Evolutionary conservation across 306 rosid species (phyloP).

Genomic region (Sesbania bispinosa): DNA sequence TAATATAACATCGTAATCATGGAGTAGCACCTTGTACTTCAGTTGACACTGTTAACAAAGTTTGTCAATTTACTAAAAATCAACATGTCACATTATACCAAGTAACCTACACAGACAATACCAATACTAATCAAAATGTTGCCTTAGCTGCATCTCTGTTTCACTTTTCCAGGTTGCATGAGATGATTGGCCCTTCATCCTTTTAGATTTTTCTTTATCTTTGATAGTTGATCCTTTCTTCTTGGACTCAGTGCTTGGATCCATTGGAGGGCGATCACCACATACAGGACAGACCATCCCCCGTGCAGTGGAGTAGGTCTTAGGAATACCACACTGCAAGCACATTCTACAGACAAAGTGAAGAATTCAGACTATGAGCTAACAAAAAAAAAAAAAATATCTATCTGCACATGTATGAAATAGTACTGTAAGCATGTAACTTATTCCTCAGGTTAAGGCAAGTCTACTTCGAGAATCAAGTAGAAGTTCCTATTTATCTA

Average conservation of each 20-base stretch:
- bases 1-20: background rate
- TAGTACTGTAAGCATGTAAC: background rate
- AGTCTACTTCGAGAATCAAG: background rate
- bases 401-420: background rate
- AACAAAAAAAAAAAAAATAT: background rate
- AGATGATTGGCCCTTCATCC: conserved; percentile 94
- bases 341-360: conserved; percentile 66
- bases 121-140: conserved; percentile 70
- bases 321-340: conserved; percentile 92
- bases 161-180: conserved; percentile 97
- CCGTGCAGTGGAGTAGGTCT: conserved; percentile 68
- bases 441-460: background rate
- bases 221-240: conserved; percentile 85
- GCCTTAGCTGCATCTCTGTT: conserved; percentile 93
- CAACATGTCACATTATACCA: conserved; percentile 7
- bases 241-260: conserved; percentile 50
- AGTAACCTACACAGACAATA: background rate
- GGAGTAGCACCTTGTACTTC: background rate
- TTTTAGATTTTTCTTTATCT: conserved; percentile 90
- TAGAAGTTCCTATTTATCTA: background rate
- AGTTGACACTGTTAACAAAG: conserved; percentile 4
- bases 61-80: conserved; percentile 4
- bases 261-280: conserved; percentile 74
- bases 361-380: conserved; percentile 8
- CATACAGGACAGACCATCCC: conserved; percentile 96